phyloP scores from a whole-genome alignment of 768 basidiomycete species.

The Leccinum obscurum region DNA sequence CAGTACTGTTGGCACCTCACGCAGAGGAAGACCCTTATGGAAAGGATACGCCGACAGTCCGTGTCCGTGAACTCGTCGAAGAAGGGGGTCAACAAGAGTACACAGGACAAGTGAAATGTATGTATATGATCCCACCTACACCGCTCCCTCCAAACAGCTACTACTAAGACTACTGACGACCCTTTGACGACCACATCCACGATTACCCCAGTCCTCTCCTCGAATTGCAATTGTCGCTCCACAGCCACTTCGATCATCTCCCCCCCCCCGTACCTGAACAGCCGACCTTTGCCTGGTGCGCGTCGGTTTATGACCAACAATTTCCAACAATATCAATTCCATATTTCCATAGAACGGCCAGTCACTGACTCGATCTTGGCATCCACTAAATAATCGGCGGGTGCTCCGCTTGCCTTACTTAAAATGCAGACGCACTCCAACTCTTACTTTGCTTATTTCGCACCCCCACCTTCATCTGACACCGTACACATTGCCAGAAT shows the following conservation, averaged over 20 bases:
- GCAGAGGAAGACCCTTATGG: constrained; percentile 32
- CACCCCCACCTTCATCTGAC: constrained; percentile 20
- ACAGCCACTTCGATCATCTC: constrained; percentile 37
- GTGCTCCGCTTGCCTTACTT: constrained; percentile 20
- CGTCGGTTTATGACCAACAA: constrained; percentile 35
- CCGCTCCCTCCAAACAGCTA: not conserved
- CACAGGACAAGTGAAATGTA: constrained; percentile 26
- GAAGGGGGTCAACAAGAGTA: constrained; percentile 31
- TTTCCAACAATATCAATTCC: constrained; percentile 37
- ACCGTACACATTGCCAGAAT: constrained; percentile 22
- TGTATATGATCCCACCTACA: constrained; percentile 20
- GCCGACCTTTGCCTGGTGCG: constrained; percentile 32
- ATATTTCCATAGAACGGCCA: constrained; percentile 35
- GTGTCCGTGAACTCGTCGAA: constrained; percentile 18
- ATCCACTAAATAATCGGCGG: constrained; percentile 18
- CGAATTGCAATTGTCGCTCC: constrained; percentile 33
- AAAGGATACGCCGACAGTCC: constrained; percentile 32
- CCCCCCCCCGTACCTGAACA: constrained; percentile 31
- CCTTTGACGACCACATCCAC: constrained; percentile 27
- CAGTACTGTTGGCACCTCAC: constrained; percentile 15
- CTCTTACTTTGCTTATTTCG: constrained; percentile 22
- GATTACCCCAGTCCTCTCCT: constrained; percentile 2
- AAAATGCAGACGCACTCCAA: constrained; percentile 31
- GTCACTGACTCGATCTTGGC: constrained; percentile 20
- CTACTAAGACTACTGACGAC: constrained; percentile 24